Evolutionary conservation across 2,329 filamentous ascomycete genomes (phyloP), one percentile per base, ranked within the genome.

Genomic region (Ramularia endophylla): DNA sequence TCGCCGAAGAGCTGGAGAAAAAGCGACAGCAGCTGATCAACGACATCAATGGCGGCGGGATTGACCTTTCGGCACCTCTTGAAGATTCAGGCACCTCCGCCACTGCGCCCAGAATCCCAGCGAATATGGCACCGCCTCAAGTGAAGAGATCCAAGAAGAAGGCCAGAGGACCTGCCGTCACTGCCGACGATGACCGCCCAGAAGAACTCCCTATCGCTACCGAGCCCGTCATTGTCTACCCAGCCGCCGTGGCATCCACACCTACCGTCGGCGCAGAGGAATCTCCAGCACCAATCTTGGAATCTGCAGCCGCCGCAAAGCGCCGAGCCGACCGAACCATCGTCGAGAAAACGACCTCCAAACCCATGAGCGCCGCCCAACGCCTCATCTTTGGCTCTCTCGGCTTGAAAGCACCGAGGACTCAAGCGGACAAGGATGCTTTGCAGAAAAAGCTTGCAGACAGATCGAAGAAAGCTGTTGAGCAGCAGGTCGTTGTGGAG

Each of bases 301-400:
- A 6, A 11, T 25, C 22, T 25, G 22, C 22, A 25, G 22, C 22
- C 6, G 22, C 22, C 6, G 22, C 22, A 11, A 25, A 25, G 22
- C 22, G 22, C 22, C 22, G 22, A 6, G 6, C 6, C 6, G 22
- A 25, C 22, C 6, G 6, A 11, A 6, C 22, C 6, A 25, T 6
- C 22, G 22, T 11, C 11, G 22, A 25, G 11, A 11, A 25, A 11
- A 6, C 22, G 6, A 25, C 22, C 22, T 11, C 22, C 6, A 25
- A 25, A 25, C 22, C 6, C 6, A 11, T 25, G 6, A 25, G 22
- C 12, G 80, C 81, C 38, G 78, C 80, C 2, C 74, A 78, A 39
- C 75, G 85, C 50, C 68, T 89, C 42, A 61, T 90, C 0, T 86
- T 88, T 53, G 80, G 81, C 7, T 81, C 84, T 5, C 69, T 90